Evolutionary conservation across 192 early-diverging fungal genomes (phyloP), one percentile per base, ranked within the genome.

Genomic region (Podila epigama): DNA sequence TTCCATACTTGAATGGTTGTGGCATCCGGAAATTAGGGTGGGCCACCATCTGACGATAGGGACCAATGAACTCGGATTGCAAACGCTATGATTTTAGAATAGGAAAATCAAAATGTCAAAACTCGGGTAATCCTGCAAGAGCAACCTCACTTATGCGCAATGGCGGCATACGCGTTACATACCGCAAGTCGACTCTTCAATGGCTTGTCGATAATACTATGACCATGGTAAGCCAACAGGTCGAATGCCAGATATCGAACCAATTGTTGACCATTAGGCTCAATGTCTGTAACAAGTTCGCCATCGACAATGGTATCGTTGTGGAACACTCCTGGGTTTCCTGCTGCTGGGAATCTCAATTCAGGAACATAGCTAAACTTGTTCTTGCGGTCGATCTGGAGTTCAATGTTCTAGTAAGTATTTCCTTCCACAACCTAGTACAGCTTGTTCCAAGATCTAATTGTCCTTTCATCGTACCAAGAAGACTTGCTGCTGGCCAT

Each of bases 341-440:
- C 42, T n/a, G 89, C 85, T 33, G 75, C 54, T n/a, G 92, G 92
- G 51, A 95, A 92, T 15, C 83, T 31, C 25, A 91, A 66, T 25
- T 90, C 64, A 12, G 78, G 83, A 1, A 92, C 79, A 1, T 79
- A 69, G 40, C 86, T 92, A 80, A 93, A 97, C 12, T 90, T 84
- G 86, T 94, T 97, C 60, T 94, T 96, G 59, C 97, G 90, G 70
- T 95, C 93, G 57, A 95, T 88, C 91, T 89, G 60, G 35, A 5
- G 13, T 20, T 6, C 8, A 34, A 40, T 16, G 15, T 53, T 41
- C 48, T n/a, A 18, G 8, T 68, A n/a, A 35, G 52, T 22, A 16
- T 51, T 32, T 50, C 15, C n/a, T 7, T 18, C 15, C 7, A 28
- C 36, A 28, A 52, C 4, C 44, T 36, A 52, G 52, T 51, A 44